A percentile compares a stretch with the other conserved stretches of the same genome.
Evolutionary conservation across 1,284 basidiomycete genomes (phyloP).

Genomic region (Tranzscheliella williamsii): DNA sequence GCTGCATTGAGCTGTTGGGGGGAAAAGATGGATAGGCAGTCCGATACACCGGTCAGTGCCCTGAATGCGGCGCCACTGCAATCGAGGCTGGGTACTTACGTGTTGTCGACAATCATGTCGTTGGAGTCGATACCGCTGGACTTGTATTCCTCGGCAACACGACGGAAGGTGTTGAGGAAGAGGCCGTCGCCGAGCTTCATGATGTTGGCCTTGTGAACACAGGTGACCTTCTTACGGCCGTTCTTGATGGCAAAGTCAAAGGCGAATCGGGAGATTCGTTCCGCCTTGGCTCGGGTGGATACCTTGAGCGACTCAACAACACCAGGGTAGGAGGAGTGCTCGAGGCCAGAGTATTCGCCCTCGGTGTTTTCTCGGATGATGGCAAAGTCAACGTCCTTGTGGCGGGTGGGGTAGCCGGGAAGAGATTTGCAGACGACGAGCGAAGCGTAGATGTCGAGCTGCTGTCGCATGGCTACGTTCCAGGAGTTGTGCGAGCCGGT

Average conservation of each 20-base stretch:
- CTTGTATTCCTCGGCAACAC: conserved; percentile 90
- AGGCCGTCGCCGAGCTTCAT: conserved; percentile 99
- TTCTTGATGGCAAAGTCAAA: conserved; percentile 99
- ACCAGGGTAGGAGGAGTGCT: conserved; percentile 91
- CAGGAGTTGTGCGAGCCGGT: conserved; percentile 96
- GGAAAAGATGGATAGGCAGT: background rate
- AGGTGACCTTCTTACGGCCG: conserved; percentile 99
- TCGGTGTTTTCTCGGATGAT: conserved; percentile 99
- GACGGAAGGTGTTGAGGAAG: conserved; percentile 97
- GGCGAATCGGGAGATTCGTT: conserved; percentile 94
- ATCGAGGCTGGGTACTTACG: conserved; percentile 66
- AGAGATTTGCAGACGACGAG: conserved; percentile 98
- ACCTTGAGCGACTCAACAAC: conserved; percentile 99
- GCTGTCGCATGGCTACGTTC: conserved; percentile 99
- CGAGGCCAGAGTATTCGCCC: conserved; percentile 98
- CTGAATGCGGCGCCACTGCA: too few species aligned
- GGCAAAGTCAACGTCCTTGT: conserved; percentile 95
- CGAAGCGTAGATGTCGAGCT: conserved; percentile 98
- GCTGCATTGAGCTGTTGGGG: conserved; percentile 83
- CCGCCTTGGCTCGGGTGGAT: conserved; percentile 90
- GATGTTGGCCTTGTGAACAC: conserved; percentile 99
- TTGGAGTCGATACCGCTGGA: conserved; percentile 87
- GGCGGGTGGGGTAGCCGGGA: conserved; percentile 93
- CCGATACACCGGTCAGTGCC: too few species aligned
- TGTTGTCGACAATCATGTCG: conserved; percentile 99